Conservation (phyloP, 768 basidiomycete genomes). For the Tephrocybe sp. region DNA sequence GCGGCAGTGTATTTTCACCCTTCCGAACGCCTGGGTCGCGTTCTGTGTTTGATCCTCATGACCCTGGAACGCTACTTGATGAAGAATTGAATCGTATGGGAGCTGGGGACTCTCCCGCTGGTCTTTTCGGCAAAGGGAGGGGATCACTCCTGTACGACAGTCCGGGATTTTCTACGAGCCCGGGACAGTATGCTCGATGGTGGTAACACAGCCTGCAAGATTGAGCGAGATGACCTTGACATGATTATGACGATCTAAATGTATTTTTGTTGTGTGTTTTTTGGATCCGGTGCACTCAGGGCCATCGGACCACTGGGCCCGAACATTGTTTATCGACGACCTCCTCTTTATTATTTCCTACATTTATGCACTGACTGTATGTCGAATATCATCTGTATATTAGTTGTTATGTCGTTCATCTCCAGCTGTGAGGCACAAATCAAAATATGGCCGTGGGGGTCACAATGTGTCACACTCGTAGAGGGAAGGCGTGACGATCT, state of each 20-base stretch:
- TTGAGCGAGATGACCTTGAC: slow-evolving; percentile 1
- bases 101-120: slow-evolving; percentile 62
- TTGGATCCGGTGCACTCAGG: slow-evolving; percentile 12
- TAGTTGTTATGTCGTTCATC: background rate
- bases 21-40: slow-evolving; percentile 53
- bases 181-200: slow-evolving; percentile 53
- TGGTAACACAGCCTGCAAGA: too few relatives aligned
- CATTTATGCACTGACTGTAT: slow-evolving; percentile 5
- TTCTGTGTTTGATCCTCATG: slow-evolving; percentile 67
- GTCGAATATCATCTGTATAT: slow-evolving; percentile 8
- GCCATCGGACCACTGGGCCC: background rate
- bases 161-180: slow-evolving; percentile 58
- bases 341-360: background rate
- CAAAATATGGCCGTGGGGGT: slow-evolving; percentile 1
- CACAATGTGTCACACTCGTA: slow-evolving; percentile 15
- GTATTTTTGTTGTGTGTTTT: slow-evolving; percentile 1
- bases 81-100: slow-evolving; percentile 67
- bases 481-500: slow-evolving; percentile 14
- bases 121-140: slow-evolving; percentile 61
- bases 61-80: slow-evolving; percentile 65
- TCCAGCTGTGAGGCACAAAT: too few relatives aligned
- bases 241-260: slow-evolving; percentile 10
- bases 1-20: slow-evolving; percentile 28
- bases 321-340: background rate
- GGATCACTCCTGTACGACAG: slow-evolving; percentile 68